Evolutionary conservation across 768 basidiomycete species (phyloP).

Genomic region (Psilocybe sp.): DNA sequence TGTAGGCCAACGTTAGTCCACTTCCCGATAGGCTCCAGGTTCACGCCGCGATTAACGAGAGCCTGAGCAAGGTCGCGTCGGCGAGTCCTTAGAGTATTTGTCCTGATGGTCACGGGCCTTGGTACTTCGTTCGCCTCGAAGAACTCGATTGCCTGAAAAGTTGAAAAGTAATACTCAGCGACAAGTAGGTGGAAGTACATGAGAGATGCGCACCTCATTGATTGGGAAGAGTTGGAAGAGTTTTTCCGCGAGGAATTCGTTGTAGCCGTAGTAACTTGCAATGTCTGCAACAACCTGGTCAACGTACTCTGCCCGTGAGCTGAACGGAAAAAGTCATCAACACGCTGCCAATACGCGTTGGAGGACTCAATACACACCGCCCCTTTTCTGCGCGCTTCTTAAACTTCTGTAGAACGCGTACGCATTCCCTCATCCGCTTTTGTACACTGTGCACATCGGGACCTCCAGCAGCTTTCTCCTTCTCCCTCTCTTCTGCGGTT

Average conservation of each 20-base stretch:
- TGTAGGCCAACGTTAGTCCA: slow-evolving; percentile 99
- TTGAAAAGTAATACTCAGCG: too few species aligned
- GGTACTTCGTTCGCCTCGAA: slow-evolving; percentile 97
- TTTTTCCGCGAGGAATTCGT: slow-evolving; percentile 92
- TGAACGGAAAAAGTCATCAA: slow-evolving; percentile 26
- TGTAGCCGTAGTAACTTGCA: slow-evolving; percentile 96
- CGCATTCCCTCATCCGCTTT: slow-evolving; percentile 75
- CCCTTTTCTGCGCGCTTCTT: slow-evolving; percentile 62
- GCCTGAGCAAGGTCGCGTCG: slow-evolving; percentile 92
- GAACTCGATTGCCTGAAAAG: slow-evolving; percentile 85
- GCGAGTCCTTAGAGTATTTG: slow-evolving; percentile 92
- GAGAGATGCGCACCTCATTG: slow-evolving; percentile 63
- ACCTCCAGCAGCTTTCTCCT: slow-evolving; percentile 65
- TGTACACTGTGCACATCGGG: slow-evolving; percentile 77
- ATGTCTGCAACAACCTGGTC: slow-evolving; percentile 88
- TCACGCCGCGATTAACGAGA: slow-evolving; percentile 93
- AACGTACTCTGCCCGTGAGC: slow-evolving; percentile 86
- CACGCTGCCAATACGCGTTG: slow-evolving; percentile 4
- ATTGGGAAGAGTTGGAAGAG: slow-evolving; percentile 92
- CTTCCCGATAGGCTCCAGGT: slow-evolving; percentile 96
- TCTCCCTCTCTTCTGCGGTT: slow-evolving; percentile 67
- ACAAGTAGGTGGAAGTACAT: background rate
- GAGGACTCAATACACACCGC: slow-evolving; percentile 44
- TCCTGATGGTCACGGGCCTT: slow-evolving; percentile 95
- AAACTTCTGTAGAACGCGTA: slow-evolving; percentile 71